These are phyloP conservation scores for Geoglossum cookeanum DNA, from an alignment of 2,329 filamentous ascomycete species.

Conservation along the genomic window DNA sequence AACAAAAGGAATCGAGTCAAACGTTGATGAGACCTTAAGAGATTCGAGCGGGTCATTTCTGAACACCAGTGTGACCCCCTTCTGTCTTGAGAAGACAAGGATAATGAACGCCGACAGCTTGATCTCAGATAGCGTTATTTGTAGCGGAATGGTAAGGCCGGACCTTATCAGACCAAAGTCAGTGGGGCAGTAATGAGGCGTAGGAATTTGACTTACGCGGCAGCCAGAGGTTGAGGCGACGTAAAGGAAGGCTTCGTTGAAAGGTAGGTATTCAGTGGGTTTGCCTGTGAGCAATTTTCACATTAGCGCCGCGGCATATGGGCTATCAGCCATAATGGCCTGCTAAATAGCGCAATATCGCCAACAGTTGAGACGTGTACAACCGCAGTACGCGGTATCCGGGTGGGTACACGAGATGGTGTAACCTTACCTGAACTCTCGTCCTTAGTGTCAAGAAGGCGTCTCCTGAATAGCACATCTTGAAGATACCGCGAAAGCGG, in stretches of 20 bases:
- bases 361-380: background rate
- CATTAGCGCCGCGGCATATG: conserved; percentile 1
- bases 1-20: conserved; percentile 97
- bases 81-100: conserved; percentile 90
- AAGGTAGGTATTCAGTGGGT: conserved; percentile 89
- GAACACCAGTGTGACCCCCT: conserved; percentile 90
- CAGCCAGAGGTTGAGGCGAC: conserved; percentile 79
- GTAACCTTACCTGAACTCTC: conserved; percentile 58
- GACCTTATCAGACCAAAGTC: conserved; percentile 26
- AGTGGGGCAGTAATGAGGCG: background rate
- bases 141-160: conserved; percentile 87
- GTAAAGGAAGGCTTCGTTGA: conserved; percentile 82
- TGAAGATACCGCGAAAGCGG: conserved; percentile 93
- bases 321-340: conserved; percentile 3
- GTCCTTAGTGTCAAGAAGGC: conserved; percentile 91
- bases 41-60: conserved; percentile 96
- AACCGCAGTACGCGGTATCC: conserved; percentile 10
- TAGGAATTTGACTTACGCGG: conserved; percentile 31
- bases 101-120: conserved; percentile 95
- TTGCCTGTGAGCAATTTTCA: conserved; percentile 37
- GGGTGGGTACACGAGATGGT: background rate
- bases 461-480: conserved; percentile 95
- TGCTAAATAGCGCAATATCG: too few species aligned
- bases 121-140: conserved; percentile 90
- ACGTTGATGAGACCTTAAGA: conserved; percentile 94